phyloP scores from a whole-genome alignment of 1,284 basidiomycete species.

The Ustilago trichophora region DNA sequence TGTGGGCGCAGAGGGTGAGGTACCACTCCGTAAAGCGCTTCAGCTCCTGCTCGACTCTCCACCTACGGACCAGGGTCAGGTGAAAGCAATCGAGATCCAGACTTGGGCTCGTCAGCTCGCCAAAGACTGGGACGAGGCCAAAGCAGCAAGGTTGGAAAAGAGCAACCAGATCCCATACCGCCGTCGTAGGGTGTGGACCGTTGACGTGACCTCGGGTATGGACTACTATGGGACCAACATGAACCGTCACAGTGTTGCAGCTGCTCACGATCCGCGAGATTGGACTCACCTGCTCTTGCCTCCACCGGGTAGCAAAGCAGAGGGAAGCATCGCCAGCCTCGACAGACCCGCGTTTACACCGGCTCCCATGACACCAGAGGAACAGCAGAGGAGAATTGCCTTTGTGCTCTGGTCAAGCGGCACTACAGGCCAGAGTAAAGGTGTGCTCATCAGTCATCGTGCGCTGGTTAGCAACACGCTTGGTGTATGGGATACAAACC shows the following conservation, averaged over 20 bases:
- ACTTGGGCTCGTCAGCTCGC: slow-evolving; percentile 47
- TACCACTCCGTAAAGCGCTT: slow-evolving; percentile 50
- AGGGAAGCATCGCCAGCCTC: slow-evolving; percentile 36
- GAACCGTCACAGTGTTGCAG: slow-evolving; percentile 32
- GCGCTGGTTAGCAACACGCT: slow-evolving; percentile 61
- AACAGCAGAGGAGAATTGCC: slow-evolving; percentile 47
- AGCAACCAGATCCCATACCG: slow-evolving; percentile 30
- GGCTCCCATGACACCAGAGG: slow-evolving; percentile 33
- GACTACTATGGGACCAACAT: slow-evolving; percentile 53
- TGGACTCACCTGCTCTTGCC: slow-evolving; percentile 50
- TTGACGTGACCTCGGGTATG: slow-evolving; percentile 35
- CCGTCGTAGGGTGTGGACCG: slow-evolving; percentile 44
- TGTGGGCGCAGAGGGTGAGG: slow-evolving; percentile 51
- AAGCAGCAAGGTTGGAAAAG: slow-evolving; percentile 29
- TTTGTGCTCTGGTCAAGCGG: slow-evolving; percentile 66
- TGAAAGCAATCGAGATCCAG: slow-evolving; percentile 21
- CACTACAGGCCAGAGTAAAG: slow-evolving; percentile 67
- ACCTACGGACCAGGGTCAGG: slow-evolving; percentile 30
- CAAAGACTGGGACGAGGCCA: slow-evolving; percentile 39
- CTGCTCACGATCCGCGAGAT: slow-evolving; percentile 47
- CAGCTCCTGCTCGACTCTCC: slow-evolving; percentile 44
- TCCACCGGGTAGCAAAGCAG: slow-evolving; percentile 40
- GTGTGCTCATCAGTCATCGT: slow-evolving; percentile 65
- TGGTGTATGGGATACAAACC: slow-evolving; percentile 54
- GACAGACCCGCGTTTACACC: slow-evolving; percentile 29